Percentiles rank a stretch among this genome's conserved stretches.
These are phyloP conservation scores for Rhipidocladum racemiflorum DNA, from an alignment of 176 grass and related monocot genomes.

Conservation along the genomic window DNA sequence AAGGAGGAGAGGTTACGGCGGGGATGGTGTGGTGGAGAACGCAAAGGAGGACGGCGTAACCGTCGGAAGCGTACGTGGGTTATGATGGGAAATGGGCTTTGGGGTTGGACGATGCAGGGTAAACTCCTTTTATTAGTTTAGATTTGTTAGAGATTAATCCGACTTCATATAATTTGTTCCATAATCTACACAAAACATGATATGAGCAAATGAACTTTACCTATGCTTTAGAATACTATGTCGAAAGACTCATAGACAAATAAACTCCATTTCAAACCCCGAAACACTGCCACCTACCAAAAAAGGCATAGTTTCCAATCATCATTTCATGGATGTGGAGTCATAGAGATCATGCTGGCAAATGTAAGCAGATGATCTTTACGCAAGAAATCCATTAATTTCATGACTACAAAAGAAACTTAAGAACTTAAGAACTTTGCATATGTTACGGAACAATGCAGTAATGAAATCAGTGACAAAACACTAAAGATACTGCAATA, in stretches of 20 bases:
- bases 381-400: not conserved
- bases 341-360: not conserved
- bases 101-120: too few species aligned
- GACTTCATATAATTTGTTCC: not conserved
- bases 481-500: not conserved
- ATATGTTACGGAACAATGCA: not conserved
- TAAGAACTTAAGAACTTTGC: not conserved
- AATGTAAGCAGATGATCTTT: not conserved
- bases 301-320: too few species aligned
- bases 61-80: too few species aligned
- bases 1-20: too few species aligned
- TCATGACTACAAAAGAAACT: not conserved
- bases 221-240: too few species aligned
- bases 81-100: too few species aligned
- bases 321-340: not conserved
- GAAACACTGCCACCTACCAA: not conserved
- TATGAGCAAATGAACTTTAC: not conserved
- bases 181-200: not conserved
- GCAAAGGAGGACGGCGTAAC: too few species aligned
- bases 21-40: too few species aligned
- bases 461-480: not conserved
- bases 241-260: too few species aligned
- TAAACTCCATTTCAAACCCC: not conserved
- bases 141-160: not conserved
- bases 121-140: too few species aligned